phyloP scores from a whole-genome alignment of 2,329 filamentous ascomycete species.

The Stagonosporopsis tanaceti region DNA sequence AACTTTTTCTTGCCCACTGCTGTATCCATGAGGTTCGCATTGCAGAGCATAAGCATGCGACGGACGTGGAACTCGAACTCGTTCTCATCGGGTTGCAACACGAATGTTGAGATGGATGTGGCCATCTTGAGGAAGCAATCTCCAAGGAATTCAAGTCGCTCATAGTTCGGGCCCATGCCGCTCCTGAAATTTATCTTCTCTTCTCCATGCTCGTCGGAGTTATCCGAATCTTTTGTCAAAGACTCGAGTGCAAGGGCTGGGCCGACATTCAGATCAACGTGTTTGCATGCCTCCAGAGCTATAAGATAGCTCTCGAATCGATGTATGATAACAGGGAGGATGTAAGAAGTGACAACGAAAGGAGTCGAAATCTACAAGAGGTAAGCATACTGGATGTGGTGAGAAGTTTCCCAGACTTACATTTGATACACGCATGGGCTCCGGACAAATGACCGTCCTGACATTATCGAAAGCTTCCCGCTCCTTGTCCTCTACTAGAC shows the following conservation, averaged over 20 bases:
- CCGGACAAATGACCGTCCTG: conserved; percentile 74
- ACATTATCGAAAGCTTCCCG: conserved; percentile 59
- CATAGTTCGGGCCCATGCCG: conserved; percentile 95
- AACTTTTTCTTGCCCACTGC: conserved; percentile 59
- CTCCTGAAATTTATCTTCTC: conserved; percentile 76
- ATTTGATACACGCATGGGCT: conserved; percentile 78
- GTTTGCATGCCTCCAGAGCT: conserved; percentile 74
- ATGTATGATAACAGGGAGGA: conserved; percentile 84
- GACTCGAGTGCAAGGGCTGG: conserved; percentile 82
- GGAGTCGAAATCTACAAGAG: conserved; percentile 68
- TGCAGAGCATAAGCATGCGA: conserved; percentile 90
- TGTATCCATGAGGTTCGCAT: conserved; percentile 83
- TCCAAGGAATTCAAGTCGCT: conserved; percentile 90
- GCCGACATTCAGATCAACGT: conserved; percentile 70
- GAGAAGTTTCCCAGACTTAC: conserved; percentile 58
- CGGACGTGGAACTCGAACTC: conserved; percentile 91
- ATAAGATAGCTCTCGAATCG: conserved; percentile 84
- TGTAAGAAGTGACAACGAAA: conserved; percentile 75
- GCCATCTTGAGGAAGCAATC: conserved; percentile 96
- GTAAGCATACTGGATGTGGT: conserved; percentile 21
- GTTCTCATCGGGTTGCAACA: conserved; percentile 75
- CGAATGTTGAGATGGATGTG: conserved; percentile 87
- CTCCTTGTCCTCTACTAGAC: conserved; percentile 58
- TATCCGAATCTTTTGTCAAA: conserved; percentile 90
- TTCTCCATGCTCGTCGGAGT: conserved; percentile 74